Percentiles rank a stretch among this genome's conserved stretches.
These are phyloP conservation scores for Mucor racemosus DNA, from an alignment of 371 early-diverging fungal species.

Conservation along the genomic window DNA sequence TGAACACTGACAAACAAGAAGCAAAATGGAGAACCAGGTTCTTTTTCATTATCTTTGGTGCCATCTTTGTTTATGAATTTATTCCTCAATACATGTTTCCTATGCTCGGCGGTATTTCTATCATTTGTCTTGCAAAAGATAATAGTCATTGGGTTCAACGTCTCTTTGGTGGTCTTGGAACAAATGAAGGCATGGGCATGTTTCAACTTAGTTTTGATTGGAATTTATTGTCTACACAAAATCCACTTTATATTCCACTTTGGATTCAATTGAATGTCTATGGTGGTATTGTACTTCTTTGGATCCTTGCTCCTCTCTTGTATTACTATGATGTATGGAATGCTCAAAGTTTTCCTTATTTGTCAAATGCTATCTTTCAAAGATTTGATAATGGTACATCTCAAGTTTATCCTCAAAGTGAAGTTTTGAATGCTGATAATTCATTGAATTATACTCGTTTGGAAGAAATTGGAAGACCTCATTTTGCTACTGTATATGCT, in stretches of 20 bases:
- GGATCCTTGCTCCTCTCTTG: constrained; percentile 42
- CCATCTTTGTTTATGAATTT: constrained; percentile 49
- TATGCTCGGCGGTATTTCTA: constrained; percentile 54
- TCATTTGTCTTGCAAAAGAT: constrained; percentile 45
- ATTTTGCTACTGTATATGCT: constrained; percentile 35
- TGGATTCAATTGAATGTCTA: constrained; percentile 49
- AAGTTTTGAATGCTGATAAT: constrained; percentile 44
- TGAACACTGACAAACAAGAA: constrained; percentile 66
- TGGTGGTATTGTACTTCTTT: constrained; percentile 41
- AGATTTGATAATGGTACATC: constrained; percentile 31
- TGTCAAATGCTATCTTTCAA: constrained; percentile 46
- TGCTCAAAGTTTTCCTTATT: constrained; percentile 50
- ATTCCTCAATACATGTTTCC: constrained; percentile 57
- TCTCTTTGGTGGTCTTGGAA: constrained; percentile 52
- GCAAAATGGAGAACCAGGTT: constrained; percentile 67
- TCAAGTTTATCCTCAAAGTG: constrained; percentile 42
- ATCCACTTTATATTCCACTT: constrained; percentile 74
- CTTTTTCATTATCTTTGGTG: constrained; percentile 51
- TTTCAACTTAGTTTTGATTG: constrained; percentile 58
- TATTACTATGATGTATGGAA: constrained; percentile 53
- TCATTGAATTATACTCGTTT: constrained; percentile 40
- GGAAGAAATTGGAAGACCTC: constrained; percentile 43
- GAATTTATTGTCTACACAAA: constrained; percentile 53
- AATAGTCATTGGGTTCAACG: constrained; percentile 55
- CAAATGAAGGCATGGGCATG: constrained; percentile 58